Base-by-base conservation (phyloP, 768 basidiomycete species). In the Boletellus ananas region DNA sequence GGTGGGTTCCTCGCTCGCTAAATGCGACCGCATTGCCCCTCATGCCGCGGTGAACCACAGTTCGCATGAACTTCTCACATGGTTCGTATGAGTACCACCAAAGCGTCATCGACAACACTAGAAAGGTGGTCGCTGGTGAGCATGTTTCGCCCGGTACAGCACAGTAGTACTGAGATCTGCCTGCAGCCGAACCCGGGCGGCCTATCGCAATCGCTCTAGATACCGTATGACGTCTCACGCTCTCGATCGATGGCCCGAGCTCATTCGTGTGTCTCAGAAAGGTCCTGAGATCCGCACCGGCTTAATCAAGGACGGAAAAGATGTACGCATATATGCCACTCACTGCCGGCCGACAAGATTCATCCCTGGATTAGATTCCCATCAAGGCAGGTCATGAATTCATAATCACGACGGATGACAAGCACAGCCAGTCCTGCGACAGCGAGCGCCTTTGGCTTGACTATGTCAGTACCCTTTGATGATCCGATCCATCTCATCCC, bases 1-100 rank as follows among this genome's bases (percentile, higher is more conserved):
- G 94, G 95, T 95, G 54, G 57, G 92, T 76, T 20, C 44, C 16
- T 36, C 36, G 43, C 17, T 38, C 3, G 45, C 36, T 35, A 33
- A 29, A 35, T n/a, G 6, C 20, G 16, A 20, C 54, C 13, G 21
- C 38, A 31, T 31, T 34, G 37, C 44, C 43, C 18, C 49, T 54
- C 33, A 58, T 49, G 51, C 50, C 50, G 29, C 25, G 47, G 49
- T 36, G 47, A 38, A 27, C 39, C 4, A 23, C 60, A 97, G 96
- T 99, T 57, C 94, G 96, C 73, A 98, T 99, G 96, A 99, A 99
- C 80, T 99, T 98, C 70, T 98, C 95, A 47, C 96, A 99, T 83
- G 96, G 96, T 41, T 87, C 87, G 49, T 94, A 99, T 72, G 93
- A 94, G 63, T 98, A 95, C 70, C 96, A 98, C 74, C 94, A 99